Base-by-base conservation (phyloP, 768 basidiomycete genomes). In the Cantharellus cinnabarinus region DNA sequence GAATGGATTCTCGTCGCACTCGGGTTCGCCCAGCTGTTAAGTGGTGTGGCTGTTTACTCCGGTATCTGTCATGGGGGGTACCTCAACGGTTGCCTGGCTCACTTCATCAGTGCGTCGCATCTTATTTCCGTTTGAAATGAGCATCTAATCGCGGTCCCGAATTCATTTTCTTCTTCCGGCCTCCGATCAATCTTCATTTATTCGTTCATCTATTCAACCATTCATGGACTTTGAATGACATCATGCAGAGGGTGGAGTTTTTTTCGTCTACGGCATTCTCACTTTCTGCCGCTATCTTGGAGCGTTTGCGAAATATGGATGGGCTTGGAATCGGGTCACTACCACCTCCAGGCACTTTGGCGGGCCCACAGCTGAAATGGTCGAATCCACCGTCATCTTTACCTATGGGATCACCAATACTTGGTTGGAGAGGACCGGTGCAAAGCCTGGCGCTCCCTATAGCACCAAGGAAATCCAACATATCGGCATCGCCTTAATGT, bases 341-440 rank as follows among this genome's bases (percentile, higher is more conserved):
- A 51, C 34, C 44, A 59, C 58, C 14, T 20, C 59, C 34, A 29
- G 20, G 20, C 20, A 29, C 20, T 29, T 29, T 29, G 20, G 20
- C 20, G 20, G 20, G 20, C 56, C 29, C 29, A 79, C 81, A 4
- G 85, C 82, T 3, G 87, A 89, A 68, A 83, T 87, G 58, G 74
- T 81, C 60, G 88, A 90, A 69, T 87, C 82, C 0, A 66, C 74
- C 5, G 76, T 89, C 57, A 91, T 97, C 65, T 93, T 93, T 71
- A 41, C 81, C 0, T 98, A 97, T 67, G 93, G 93, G 4, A 74
- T 79, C 41, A 84, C 89, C 50, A 94, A 98, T 67, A 89, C 85
- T 14, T 98, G 89, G 89, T 89, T 97, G 87, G 94, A 98, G 70
- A 79, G 94, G 48, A 87, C 94, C 63, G 93, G 91, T 2, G 86